Conservation (phyloP, 257 asterid genomes). For the Solanum microdontum region DNA sequence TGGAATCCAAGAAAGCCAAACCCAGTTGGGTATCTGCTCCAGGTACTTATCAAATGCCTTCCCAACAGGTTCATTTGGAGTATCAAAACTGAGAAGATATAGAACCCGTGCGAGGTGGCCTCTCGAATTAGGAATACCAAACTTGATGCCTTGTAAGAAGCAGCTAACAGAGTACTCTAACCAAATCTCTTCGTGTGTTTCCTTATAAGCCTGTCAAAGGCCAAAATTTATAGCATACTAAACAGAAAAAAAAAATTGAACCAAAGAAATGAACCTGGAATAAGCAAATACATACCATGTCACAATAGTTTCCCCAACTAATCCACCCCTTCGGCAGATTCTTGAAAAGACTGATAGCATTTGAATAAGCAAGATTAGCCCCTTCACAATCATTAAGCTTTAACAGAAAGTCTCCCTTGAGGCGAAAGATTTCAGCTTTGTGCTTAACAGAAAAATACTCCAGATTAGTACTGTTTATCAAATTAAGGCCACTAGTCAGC, state of each 20-base stretch:
- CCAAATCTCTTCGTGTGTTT: conserved; percentile 91
- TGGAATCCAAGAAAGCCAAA: conserved; percentile 98
- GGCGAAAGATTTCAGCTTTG: conserved; percentile 91
- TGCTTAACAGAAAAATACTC: conserved; percentile 90
- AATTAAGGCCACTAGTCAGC: conserved; percentile 85
- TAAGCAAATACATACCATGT: conserved; percentile 53
- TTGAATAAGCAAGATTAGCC: conserved; percentile 88
- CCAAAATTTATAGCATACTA: conserved; percentile 9
- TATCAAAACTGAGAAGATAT: conserved; percentile 93
- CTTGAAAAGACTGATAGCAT: conserved; percentile 81
- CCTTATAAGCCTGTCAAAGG: conserved; percentile 69
- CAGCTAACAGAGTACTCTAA: conserved; percentile 96
- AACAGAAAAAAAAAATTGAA: background rate
- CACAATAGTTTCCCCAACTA: conserved; percentile 98
- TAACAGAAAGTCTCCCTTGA: conserved; percentile 88
- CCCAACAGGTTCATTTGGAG: conserved; percentile 90
- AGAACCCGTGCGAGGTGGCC: conserved; percentile 96
- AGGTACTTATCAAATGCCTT: conserved; percentile 87
- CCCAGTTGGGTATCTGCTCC: conserved; percentile 94
- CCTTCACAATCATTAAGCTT: conserved; percentile 96
- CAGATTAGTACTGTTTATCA: conserved; percentile 89
- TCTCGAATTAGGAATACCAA: conserved; percentile 86
- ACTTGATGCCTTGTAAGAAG: conserved; percentile 95
- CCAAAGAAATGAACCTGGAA: background rate
- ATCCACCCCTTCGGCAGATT: conserved; percentile 98